phyloP scores from a whole-genome alignment of 2,329 filamentous ascomycete genomes.

The Colletotrichum costaricense region DNA sequence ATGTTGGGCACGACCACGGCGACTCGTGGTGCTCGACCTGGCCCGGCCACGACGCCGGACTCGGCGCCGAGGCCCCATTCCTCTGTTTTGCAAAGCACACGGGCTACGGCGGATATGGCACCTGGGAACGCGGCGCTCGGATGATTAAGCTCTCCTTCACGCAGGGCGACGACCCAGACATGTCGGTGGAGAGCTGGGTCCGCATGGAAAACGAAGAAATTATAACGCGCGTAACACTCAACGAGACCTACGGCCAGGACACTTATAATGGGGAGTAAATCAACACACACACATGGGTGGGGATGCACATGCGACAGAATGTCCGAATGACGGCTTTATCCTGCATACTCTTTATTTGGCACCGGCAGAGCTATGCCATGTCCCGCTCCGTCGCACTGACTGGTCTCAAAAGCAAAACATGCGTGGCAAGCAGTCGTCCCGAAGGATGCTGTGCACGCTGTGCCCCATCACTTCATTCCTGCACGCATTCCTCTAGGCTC shows the following conservation, averaged over 20 bases:
- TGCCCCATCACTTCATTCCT: constrained; percentile 27
- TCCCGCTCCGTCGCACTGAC: constrained; percentile 3
- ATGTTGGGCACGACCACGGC: constrained; percentile 69
- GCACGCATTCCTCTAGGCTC: constrained; percentile 15
- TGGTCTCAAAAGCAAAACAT: constrained; percentile 18
- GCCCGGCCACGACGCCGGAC: constrained; percentile 35
- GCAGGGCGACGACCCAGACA: constrained; percentile 49
- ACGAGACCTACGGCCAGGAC: constrained; percentile 69
- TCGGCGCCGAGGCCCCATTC: constrained; percentile 47
- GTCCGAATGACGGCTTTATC: background rate
- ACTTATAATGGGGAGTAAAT: constrained; percentile 49
- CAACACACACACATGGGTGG: background rate
- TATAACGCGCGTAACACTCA: constrained; percentile 65
- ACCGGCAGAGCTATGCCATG: background rate
- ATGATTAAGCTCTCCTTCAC: constrained; percentile 36
- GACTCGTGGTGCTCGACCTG: constrained; percentile 56
- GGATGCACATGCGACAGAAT: background rate
- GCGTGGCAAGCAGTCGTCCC: constrained; percentile 4
- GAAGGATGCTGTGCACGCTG: constrained; percentile 23
- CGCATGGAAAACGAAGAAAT: constrained; percentile 66
- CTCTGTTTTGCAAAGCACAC: constrained; percentile 73
- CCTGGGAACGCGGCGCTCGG: constrained; percentile 70
- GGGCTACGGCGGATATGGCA: constrained; percentile 77
- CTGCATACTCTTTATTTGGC: background rate
- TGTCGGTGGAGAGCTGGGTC: constrained; percentile 68